Evolutionary conservation across 1,284 basidiomycete species (phyloP), one percentile per base, ranked within the genome.

Genomic region (Somion occarium): DNA sequence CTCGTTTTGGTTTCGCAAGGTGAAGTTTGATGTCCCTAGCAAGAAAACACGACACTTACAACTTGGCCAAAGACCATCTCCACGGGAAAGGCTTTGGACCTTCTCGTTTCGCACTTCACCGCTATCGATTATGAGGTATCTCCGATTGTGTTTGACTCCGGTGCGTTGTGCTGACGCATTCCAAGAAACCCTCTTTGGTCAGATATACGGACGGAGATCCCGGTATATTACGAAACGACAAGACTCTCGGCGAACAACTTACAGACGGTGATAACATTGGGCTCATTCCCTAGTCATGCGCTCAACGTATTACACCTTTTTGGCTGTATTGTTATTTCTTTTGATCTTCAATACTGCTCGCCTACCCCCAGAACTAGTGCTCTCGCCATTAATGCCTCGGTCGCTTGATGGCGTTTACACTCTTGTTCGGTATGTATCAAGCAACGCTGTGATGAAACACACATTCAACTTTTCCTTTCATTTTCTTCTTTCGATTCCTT

Each of bases 1-100:
- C 53, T 57, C 73, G 9, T 74, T 85, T 48, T 91, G 88, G 88
- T 78, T 86, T 54, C 71, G 74, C 48, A 88, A 86, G 78, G 87
- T 85, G 52, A 34, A 34, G 7, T 7, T 34, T 34, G 7, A 34
- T 34, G 15, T 34, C 15, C 15, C 30, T 34, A 7, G 30, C 7
- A 34, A 34, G 7, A 34, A 7, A 7, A 7, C 15, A 7, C 30
- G 30, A 15, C 15, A 34, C 15, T 15, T 34, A 34, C 7, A 34
- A 18, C 25, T 11, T 39, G 19, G 22, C n/a, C n/a, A 38, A 34
- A 74, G 72, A 64, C 63, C 1, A 61, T 69, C 27, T 61, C 64
- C 26, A 61, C 69, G 0, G 72, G 72, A 25, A 63, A 62, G 46
- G 71, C 70, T 15, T 48, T 73, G 22, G 72, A 74, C 53, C 45